A percentile compares a stretch with the other conserved stretches of the same genome.
phyloP scores from a whole-genome alignment of 805 yeast genomes.

The Yarrowia sp. region DNA sequence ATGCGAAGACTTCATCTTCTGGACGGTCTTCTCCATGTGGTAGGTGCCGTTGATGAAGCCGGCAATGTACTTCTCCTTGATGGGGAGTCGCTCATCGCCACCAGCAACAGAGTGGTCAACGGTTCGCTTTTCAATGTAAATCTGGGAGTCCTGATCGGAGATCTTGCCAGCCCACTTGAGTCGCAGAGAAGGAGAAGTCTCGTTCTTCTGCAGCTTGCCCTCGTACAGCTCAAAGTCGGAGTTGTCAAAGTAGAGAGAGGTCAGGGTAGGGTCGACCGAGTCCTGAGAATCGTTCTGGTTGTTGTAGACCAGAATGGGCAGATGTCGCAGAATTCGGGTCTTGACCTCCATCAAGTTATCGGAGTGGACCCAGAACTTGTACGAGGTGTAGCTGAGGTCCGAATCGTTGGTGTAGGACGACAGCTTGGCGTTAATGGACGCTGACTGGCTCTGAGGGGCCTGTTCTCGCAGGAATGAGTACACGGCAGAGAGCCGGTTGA shows the following conservation, averaged over 20 bases:
- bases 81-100: constrained; percentile 50
- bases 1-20: constrained; percentile 62
- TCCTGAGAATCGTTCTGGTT: constrained; percentile 45
- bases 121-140: constrained; percentile 74
- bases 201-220: constrained; percentile 68
- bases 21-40: constrained; percentile 49
- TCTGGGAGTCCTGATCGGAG: constrained; percentile 62
- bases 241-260: constrained; percentile 85
- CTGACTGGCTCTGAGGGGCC: constrained; percentile 41
- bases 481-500: constrained; percentile 71
- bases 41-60: constrained; percentile 59
- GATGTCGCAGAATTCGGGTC: constrained; percentile 87
- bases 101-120: constrained; percentile 46
- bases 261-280: constrained; percentile 70
- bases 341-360: constrained; percentile 96
- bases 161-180: constrained; percentile 89
- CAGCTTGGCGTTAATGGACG: constrained; percentile 40
- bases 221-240: constrained; percentile 79
- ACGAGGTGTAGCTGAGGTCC: constrained; percentile 47
- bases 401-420: constrained; percentile 37
- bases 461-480: constrained; percentile 81
- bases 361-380: constrained; percentile 96
- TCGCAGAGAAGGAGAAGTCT: constrained; percentile 70
- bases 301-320: constrained; percentile 83
- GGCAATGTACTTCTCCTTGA: constrained; percentile 80